Evolutionary conservation across 495 filamentous ascomycete species (phyloP).

Genomic region (Talaromyces borbonicus): DNA sequence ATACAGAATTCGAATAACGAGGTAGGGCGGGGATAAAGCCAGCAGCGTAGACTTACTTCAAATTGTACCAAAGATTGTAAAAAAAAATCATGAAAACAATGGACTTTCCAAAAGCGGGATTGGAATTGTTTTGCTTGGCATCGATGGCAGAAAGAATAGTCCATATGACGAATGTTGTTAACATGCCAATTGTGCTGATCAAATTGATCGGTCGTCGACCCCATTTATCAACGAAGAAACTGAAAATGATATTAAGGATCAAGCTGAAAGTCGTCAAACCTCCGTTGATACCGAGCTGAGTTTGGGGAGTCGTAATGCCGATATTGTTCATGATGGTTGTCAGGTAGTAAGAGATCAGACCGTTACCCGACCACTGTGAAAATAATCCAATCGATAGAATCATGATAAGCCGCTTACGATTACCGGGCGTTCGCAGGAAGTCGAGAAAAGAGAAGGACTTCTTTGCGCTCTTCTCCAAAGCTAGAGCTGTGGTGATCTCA

Average conservation of each 20-base stretch:
- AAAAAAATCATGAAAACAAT: conserved; percentile 52
- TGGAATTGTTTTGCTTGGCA: conserved; percentile 15
- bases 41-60: background rate
- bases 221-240: conserved; percentile 1
- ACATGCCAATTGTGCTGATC: conserved; percentile 47
- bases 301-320: conserved; percentile 27
- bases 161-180: conserved; percentile 48
- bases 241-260: conserved; percentile 49
- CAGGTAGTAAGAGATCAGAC: conserved; percentile 31
- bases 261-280: conserved; percentile 34
- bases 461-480: conserved; percentile 21
- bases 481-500: conserved; percentile 18
- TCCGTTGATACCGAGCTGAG: conserved; percentile 44
- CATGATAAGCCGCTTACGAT: conserved; percentile 45
- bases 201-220: conserved; percentile 51
- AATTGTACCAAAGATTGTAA: conserved; percentile 37
- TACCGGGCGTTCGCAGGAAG: conserved; percentile 44
- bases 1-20: too few species aligned
- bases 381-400: conserved; percentile 47
- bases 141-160: conserved; percentile 40
- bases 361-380: conserved; percentile 32
- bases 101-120: conserved; percentile 15
- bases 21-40: too few species aligned
- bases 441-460: conserved; percentile 50
- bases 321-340: conserved; percentile 21